Evolutionary conservation across 2,329 filamentous ascomycete genomes (phyloP), one percentile per base, ranked within the genome.

Genomic region (Aspergillus ruber): DNA sequence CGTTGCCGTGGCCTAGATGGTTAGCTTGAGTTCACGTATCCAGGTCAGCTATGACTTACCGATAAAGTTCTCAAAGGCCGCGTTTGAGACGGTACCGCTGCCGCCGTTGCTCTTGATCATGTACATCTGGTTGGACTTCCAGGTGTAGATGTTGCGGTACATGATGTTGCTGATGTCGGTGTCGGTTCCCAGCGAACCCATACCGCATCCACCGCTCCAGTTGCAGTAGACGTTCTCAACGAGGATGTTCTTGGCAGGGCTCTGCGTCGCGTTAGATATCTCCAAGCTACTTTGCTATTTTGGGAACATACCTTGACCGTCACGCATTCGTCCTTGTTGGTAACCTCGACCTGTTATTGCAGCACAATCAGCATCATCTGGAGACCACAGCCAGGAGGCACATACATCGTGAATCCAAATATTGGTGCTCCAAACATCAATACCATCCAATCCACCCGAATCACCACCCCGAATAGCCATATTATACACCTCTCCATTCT

Each of bases 51-150:
- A 10, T 9, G 17, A 35, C 52, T 21, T 56, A 63, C 56, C 62
- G 42, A 80, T 77, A 62, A 82, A 83, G 65, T 81, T 81, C 55
- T 78, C 74, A 36, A 82, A 71, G 1, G 72, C 56, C 0, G 59
- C 66, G 53, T 81, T 74, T 38, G 70, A 69, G 4, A 82, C 73
- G 2, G 65, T 71, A 18, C 80, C 80, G 48, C 61, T 71, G 33
- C 80, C 80, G 38, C 80, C 80, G 55, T 81, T 78, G 45, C 73
- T 76, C 63, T 83, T 83, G 68, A 83, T 75, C 77, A 81, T 79
- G 63, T 76, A 74, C 79, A 82, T 82, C 57, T 83, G 77, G 69
- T 83, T 83, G 8, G 74, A 76, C n/a, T 71, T 67, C 65, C 71
- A 74, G 25, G 79, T 81, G 67, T 82, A 82, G 51, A 82, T 59